phyloP scores from a whole-genome alignment of 208 protist species.

The Crithidia expoeki region DNA sequence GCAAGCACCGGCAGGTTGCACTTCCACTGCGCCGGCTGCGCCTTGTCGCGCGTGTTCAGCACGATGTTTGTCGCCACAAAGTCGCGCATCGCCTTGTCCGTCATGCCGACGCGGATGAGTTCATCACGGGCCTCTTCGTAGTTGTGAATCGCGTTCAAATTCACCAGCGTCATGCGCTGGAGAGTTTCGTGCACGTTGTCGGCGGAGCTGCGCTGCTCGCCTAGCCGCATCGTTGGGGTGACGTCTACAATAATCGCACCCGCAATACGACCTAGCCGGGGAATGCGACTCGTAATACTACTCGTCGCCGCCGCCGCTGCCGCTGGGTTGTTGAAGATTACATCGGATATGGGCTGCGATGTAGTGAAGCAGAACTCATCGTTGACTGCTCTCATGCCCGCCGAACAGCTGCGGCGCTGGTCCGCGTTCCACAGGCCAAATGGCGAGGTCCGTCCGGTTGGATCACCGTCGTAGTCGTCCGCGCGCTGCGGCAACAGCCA shows the following conservation, averaged over 20 bases:
- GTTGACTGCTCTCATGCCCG: constrained; percentile 69
- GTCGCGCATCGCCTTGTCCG: constrained; percentile 65
- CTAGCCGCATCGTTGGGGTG: constrained; percentile 47
- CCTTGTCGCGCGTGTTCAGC: constrained; percentile 25
- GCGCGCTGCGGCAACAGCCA: constrained; percentile 38
- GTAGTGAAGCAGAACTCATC: constrained; percentile 49
- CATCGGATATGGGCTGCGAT: constrained; percentile 46
- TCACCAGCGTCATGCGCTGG: constrained; percentile 55
- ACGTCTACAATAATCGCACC: constrained; percentile 86
- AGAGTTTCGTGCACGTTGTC: constrained; percentile 49
- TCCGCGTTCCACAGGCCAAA: constrained; percentile 38
- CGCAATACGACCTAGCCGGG: constrained; percentile 42
- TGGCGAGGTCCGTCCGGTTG: neutral
- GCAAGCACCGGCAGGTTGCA: constrained; percentile 66
- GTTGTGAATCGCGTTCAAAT: constrained; percentile 57
- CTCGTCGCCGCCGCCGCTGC: neutral
- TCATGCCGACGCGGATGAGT: constrained; percentile 63
- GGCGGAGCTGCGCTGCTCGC: constrained; percentile 21
- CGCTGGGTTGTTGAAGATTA: constrained; percentile 43
- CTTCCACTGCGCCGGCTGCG: constrained; percentile 41
- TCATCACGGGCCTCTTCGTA: constrained; percentile 50
- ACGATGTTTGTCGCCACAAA: constrained; percentile 84
- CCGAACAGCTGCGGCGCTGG: constrained; percentile 23
- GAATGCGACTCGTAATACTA: constrained; percentile 21
- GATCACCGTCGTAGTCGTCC: constrained; percentile 18